Evolutionary conservation across 2,329 filamentous ascomycete species (phyloP).

Genomic region (Botrytis sinoallii): DNA sequence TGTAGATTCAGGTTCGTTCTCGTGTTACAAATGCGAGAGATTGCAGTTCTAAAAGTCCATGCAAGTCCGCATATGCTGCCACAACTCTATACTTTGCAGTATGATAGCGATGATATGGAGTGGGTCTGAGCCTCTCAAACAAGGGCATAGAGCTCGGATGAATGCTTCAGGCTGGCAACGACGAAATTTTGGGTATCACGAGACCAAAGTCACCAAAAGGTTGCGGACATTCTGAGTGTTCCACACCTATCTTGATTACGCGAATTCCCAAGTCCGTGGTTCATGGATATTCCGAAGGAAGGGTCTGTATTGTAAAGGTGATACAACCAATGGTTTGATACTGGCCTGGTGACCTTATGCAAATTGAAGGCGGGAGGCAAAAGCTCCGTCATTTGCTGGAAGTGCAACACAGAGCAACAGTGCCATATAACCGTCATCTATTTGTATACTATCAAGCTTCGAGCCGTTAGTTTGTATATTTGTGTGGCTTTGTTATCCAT

Average conservation of each 20-base stretch:
- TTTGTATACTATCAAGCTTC: neutral
- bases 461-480: neutral
- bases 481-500: neutral
- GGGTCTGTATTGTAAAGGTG: neutral
- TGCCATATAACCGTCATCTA: neutral
- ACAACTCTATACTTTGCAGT: neutral
- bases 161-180: neutral
- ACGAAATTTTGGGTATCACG: neutral
- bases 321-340: neutral
- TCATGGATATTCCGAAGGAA: neutral
- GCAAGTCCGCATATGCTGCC: neutral
- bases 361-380: neutral
- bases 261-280: neutral
- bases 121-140: too few relatives aligned
- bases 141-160: neutral
- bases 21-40: neutral
- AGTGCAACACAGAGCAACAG: neutral
- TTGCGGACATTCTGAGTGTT: neutral
- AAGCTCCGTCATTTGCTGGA: neutral
- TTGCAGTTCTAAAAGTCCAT: neutral
- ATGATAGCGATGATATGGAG: too few relatives aligned
- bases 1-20: neutral
- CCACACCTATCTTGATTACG: neutral
- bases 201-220: neutral
- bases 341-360: neutral